Evolutionary conservation across 306 rosid genomes (phyloP).

Genomic region (Arachis hypogaea): DNA sequence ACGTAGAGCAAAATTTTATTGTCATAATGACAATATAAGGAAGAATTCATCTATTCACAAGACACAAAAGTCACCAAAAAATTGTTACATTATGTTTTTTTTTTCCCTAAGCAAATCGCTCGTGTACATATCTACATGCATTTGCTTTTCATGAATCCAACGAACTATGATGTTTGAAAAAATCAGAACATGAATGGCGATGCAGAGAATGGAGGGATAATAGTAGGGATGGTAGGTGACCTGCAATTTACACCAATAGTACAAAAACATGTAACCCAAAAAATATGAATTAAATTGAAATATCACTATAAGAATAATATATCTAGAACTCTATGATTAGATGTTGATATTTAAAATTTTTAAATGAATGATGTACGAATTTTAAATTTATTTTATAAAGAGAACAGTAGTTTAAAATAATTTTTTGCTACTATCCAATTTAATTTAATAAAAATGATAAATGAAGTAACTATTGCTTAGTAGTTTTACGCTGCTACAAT

Average conservation of each 20-base stretch:
- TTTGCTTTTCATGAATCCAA: neutral
- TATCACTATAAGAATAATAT: too few species aligned
- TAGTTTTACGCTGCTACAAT: too few species aligned
- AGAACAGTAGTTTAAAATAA: too few species aligned
- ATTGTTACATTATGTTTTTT: neutral
- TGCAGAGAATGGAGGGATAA: constrained; percentile 59
- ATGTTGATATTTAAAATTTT: too few species aligned
- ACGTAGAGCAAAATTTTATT: neutral
- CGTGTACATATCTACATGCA: constrained; percentile 6
- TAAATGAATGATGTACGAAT: too few species aligned
- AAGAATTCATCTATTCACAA: neutral
- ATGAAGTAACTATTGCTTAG: too few species aligned
- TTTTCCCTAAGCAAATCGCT: neutral
- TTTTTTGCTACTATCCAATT: too few species aligned
- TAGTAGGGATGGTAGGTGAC: constrained; percentile 34
- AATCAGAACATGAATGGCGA: constrained; percentile 74
- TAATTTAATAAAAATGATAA: too few species aligned
- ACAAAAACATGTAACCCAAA: neutral
- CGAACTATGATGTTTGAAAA: constrained; percentile 43
- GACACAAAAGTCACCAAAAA: neutral
- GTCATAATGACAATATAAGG: neutral
- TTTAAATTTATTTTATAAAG: too few species aligned
- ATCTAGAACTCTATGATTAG: too few species aligned
- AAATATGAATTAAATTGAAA: too few species aligned
- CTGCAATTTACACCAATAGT: constrained; percentile 41